A percentile compares a stretch with the other conserved stretches of the same genome.
Conservation (phyloP, 345 rosid genomes). For the Trapa bicornis region DNA sequence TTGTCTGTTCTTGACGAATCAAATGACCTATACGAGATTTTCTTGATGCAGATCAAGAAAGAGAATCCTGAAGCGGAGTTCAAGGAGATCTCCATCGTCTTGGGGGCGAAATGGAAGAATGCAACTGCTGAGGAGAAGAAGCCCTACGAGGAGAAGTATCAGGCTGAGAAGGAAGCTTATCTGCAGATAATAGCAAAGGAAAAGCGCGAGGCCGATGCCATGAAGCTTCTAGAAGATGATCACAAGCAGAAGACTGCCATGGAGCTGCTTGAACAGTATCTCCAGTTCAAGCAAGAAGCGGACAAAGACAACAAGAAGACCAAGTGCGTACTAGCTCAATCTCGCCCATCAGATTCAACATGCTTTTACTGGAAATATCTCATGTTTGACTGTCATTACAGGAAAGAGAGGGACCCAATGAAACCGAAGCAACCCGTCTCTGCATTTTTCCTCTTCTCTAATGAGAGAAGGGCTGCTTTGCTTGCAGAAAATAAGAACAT, state of each 20-base stretch:
- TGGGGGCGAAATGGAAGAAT: slow-evolving; percentile 80
- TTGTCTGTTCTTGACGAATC: background rate
- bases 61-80: slow-evolving; percentile 77
- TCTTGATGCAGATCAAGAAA: slow-evolving; percentile 43
- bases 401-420: slow-evolving; percentile 83
- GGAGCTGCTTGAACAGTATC: slow-evolving; percentile 87
- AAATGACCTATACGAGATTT: background rate
- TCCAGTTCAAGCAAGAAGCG: slow-evolving; percentile 65
- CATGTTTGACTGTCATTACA: slow-evolving; percentile 11
- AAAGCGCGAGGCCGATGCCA: slow-evolving; percentile 73
- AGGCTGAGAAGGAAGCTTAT: slow-evolving; percentile 61
- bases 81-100: slow-evolving; percentile 58
- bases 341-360: background rate
- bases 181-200: slow-evolving; percentile 57
- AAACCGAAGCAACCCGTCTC: slow-evolving; percentile 84
- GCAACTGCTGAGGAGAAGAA: slow-evolving; percentile 72
- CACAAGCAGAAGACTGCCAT: slow-evolving; percentile 83
- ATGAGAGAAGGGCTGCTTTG: slow-evolving; percentile 57
- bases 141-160: slow-evolving; percentile 86
- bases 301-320: slow-evolving; percentile 58
- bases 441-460: slow-evolving; percentile 63
- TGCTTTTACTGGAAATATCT: no score
- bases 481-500: slow-evolving; percentile 52
- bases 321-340: slow-evolving; percentile 29
- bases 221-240: slow-evolving; percentile 81